Evolutionary conservation across 306 rosid species (phyloP).

Genomic region (Begonia masoniana): DNA sequence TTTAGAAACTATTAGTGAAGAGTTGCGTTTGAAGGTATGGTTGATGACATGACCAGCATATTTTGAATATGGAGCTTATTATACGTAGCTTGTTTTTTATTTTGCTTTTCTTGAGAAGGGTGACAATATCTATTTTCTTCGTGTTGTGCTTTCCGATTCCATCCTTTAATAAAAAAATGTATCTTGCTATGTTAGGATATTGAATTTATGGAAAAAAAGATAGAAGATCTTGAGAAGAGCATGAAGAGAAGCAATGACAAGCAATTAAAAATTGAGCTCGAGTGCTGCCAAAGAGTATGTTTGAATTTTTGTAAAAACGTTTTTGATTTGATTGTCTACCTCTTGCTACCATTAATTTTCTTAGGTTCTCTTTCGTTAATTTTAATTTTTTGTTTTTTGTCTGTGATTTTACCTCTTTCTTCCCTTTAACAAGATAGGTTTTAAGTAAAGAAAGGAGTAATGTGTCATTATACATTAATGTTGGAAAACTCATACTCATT

Average conservation of each 20-base stretch:
- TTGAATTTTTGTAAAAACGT: neutral
- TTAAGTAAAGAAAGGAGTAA: too few species aligned
- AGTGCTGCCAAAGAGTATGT: constrained; percentile 69
- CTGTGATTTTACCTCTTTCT: too few species aligned
- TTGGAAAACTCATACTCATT: too few species aligned
- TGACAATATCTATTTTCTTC: too few species aligned
- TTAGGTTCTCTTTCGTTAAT: neutral
- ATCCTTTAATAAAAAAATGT: neutral
- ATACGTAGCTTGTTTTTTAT: neutral
- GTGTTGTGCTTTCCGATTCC: too few species aligned
- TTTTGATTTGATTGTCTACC: neutral
- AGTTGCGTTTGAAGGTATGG: constrained; percentile 73
- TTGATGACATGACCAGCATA: neutral
- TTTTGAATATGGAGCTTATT: too few species aligned
- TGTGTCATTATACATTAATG: too few species aligned
- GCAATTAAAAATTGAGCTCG: constrained; percentile 80
- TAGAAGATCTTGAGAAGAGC: constrained; percentile 91
- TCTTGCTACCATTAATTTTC: neutral
- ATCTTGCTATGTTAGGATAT: constrained; percentile 38
- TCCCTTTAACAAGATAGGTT: too few species aligned
- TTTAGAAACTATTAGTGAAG: constrained; percentile 74
- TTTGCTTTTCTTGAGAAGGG: neutral
- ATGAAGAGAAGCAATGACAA: constrained; percentile 99
- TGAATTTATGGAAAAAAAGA: constrained; percentile 73
- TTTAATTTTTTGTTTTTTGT: neutral